Evolutionary conservation across 352 stramenopile species (phyloP), one percentile per base, ranked within the genome.

Genomic region (Plasmopara viticola): DNA sequence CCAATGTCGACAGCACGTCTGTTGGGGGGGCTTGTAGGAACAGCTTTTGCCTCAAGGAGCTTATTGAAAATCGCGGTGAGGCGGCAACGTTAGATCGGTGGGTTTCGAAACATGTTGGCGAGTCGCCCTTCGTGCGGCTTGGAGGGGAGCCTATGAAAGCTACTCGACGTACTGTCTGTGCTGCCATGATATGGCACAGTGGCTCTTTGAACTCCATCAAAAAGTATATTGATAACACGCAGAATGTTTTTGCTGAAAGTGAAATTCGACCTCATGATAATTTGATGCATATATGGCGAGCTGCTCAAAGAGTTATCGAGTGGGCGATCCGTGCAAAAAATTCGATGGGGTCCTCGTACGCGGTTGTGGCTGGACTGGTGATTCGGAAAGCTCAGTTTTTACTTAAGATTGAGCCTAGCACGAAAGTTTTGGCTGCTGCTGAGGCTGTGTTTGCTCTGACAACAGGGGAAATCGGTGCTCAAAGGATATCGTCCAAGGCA

Each of bases 321-420:
- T 95, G 86, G 86, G 84, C 74, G 18, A 91, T 95, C 44, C 77
- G 86, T 31, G 79, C 81, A 10, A 95, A 95, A 51, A 92, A 95
- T 45, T 87, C 82, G 15, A 91, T 89, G 70, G 82, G 80, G 5
- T 92, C 78, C 13, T 90, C 82, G 0, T 95, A 95, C 46, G 67
- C 72, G 13, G 66, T 91, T 13, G 62, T 95, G 10, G 86, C 86
- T 9, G 80, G 71, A 20, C 56, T 91, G 30, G 72, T 95, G 6
- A 89, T 94, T 51, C 71, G 75, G 12, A 94, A 93, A 48, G 86
- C 84, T 4, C 71, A 90, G 18, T 95, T 95, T 51, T 56, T 95
- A 45, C 64, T 95, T 1, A 69, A 73, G 13, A 81, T 95, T 35
- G 77, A 93, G 51, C 86, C 84, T 10, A 91, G 78, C 42, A 57